phyloP scores from a whole-genome alignment of 2,329 filamentous ascomycete species.

The Xylaria sp. region DNA sequence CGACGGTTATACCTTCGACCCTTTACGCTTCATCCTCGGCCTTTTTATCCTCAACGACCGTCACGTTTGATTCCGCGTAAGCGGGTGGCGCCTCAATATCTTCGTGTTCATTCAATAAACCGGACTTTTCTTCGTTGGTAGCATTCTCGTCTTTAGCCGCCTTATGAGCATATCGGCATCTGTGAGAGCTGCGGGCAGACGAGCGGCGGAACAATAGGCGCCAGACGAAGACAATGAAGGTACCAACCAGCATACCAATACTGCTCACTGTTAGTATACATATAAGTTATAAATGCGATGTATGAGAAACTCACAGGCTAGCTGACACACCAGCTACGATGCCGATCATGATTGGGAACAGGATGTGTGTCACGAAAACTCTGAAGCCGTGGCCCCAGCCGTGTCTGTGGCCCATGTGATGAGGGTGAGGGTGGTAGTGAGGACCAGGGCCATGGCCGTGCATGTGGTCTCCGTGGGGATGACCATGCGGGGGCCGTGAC shows the following conservation, averaged over 20 bases:
- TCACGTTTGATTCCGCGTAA: constrained; percentile 45
- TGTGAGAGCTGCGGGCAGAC: constrained; percentile 49
- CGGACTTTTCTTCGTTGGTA: constrained; percentile 61
- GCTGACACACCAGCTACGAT: constrained; percentile 75
- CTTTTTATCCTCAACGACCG: constrained; percentile 45
- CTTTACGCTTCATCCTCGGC: constrained; percentile 45
- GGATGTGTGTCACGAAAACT: constrained; percentile 69
- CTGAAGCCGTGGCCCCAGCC: constrained; percentile 62
- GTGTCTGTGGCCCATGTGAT: constrained; percentile 43
- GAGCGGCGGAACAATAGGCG: constrained; percentile 64
- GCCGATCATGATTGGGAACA: constrained; percentile 76
- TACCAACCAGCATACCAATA: constrained; percentile 74
- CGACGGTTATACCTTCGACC: not conserved
- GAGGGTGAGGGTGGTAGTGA: not conserved
- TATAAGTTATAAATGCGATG: not conserved
- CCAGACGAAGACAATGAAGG: constrained; percentile 69
- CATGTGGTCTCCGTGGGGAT: constrained; percentile 33
- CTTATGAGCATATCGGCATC: constrained; percentile 51
- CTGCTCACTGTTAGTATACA: constrained; percentile 52
- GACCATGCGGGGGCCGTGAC: constrained; percentile 26
- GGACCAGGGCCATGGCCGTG: constrained; percentile 4
- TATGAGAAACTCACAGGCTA: constrained; percentile 63
- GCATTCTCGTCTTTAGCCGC: constrained; percentile 53
- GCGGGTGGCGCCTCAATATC: constrained; percentile 48
- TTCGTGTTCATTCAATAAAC: constrained; percentile 58